Conservation (phyloP, 176 grass and related monocot genomes). For the Aegilops sharonensis region DNA sequence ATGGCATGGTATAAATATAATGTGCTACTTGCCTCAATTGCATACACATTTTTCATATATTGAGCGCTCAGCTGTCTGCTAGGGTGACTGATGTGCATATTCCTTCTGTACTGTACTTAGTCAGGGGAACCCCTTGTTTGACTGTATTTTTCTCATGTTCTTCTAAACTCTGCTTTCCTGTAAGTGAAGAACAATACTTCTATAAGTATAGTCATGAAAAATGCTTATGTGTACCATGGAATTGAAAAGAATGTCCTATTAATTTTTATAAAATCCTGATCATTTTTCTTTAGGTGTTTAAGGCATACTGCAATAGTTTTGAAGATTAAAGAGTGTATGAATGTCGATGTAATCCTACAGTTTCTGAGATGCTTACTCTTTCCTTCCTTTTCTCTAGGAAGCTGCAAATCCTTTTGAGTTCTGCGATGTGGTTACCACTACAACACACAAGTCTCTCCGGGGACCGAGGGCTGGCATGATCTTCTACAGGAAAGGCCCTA, state of each 20-base stretch:
- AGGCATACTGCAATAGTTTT: not conserved
- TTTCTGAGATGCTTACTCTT: not conserved
- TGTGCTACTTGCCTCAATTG: not conserved
- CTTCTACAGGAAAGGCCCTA: conserved; percentile 97
- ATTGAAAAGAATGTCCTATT: not conserved
- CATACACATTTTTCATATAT: not conserved
- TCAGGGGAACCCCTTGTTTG: not conserved
- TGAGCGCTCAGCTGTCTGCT: not conserved
- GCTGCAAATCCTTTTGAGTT: conserved; percentile 94
- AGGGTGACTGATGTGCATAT: too few species aligned
- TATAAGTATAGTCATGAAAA: not conserved
- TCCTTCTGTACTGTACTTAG: not conserved
- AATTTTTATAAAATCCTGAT: not conserved
- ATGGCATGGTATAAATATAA: not conserved
- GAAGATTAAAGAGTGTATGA: not conserved
- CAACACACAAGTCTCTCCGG: conserved; percentile 92
- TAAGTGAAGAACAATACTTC: not conserved
- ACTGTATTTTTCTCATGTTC: not conserved
- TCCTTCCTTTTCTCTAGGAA: conserved; percentile 36
- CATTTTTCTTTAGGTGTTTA: not conserved
- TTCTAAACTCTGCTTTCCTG: not conserved
- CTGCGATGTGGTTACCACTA: conserved; percentile 94
- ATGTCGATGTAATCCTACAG: not conserved
- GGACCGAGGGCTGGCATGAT: conserved; percentile 98
- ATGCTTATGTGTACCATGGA: not conserved